Base-by-base conservation (phyloP, 140 eudicot genomes). In the Stevia rebaudiana region DNA sequence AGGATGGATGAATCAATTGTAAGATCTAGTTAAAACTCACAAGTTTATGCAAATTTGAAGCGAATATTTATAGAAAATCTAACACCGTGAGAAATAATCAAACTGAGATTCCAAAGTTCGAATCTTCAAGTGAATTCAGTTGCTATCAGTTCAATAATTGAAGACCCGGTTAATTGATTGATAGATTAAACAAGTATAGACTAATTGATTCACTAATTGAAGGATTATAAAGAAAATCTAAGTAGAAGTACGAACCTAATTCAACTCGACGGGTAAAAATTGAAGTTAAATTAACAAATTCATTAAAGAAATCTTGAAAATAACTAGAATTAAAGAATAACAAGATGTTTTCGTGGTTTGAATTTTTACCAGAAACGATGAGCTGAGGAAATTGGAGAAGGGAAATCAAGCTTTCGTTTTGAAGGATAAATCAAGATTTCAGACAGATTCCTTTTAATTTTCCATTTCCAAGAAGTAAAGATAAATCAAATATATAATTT, bases 341-440 rank as follows among this genome's bases (percentile, higher is more conserved):
- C 47, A 63, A 43, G 58, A 35, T 24, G 49, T 15, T 47, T 37
- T 47, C 11, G 30, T 19, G 74, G 17, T 49, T 72, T 63, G 66
- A 53, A 46, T 43, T 43, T 50, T 52, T 72, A 72, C 77, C 71
- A 62, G 71, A 63, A 39, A 18, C 4, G 65, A 16, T 51, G 18
- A 22, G 33, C 17, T 12, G 63, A 28, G 68, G 36, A 25, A 11
- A 41, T 12, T 56, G 5, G 47, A 37, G 0, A 69, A 69, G 59
- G 77, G 64, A 62, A 63, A 51, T 72, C 77, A 64, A 72, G 77
- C 43, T 71, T 71, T 61, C 23, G 23, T n/a, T 21, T 46, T 60
- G 42, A 47, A 54, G 44, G 63, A 68, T 53, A 61, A 68, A 71
- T 71, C 76, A 61, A 71, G 70, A 61, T 71, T 71, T 61, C 54